A percentile compares a stretch with the other conserved stretches of the same genome.
These are phyloP conservation scores for Apiospora pterosperma DNA, from an alignment of 2,329 filamentous ascomycete species.

Conservation along the genomic window DNA sequence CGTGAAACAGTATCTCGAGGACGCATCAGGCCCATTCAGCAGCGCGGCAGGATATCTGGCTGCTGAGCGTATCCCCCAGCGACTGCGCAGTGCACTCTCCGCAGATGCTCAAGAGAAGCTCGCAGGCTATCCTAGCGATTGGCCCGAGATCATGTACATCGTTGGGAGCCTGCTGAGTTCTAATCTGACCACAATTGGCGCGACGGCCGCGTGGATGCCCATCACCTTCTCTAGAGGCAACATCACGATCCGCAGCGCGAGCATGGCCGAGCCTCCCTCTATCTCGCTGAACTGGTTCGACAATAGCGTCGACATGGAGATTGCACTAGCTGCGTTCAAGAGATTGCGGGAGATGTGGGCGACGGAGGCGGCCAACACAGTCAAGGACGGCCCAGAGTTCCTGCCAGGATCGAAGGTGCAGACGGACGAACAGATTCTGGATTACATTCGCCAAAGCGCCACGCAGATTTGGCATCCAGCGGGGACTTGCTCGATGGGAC, in stretches of 20 bases:
- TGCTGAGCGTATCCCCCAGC: slow-evolving; percentile 28
- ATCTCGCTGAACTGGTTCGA: slow-evolving; percentile 42
- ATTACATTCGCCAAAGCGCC: slow-evolving; percentile 25
- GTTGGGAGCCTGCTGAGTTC: neutral
- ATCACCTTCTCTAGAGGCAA: slow-evolving; percentile 38
- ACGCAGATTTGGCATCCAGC: slow-evolving; percentile 22
- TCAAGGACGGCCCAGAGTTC: slow-evolving; percentile 27
- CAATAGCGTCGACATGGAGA: slow-evolving; percentile 35
- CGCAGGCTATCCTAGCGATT: slow-evolving; percentile 26
- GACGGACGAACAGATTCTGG: slow-evolving; percentile 40
- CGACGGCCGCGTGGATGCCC: slow-evolving; percentile 28
- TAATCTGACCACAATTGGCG: slow-evolving; percentile 17
- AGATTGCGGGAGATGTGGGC: slow-evolving; percentile 36
- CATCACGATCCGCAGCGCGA: slow-evolving; percentile 32
- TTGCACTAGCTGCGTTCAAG: slow-evolving; percentile 37
- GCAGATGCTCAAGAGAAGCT: slow-evolving; percentile 17
- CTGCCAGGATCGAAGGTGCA: slow-evolving; percentile 33
- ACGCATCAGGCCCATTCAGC: slow-evolving; percentile 23
- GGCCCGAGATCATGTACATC: slow-evolving; percentile 31
- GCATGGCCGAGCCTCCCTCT: slow-evolving; percentile 31
- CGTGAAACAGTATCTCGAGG: slow-evolving; percentile 18
- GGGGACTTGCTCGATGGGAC: slow-evolving; percentile 13
- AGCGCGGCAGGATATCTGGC: slow-evolving; percentile 21
- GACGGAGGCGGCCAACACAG: slow-evolving; percentile 24
- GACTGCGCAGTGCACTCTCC: slow-evolving; percentile 12